Evolutionary conservation across 2,329 filamentous ascomycete species (phyloP).

Genomic region (Colletotrichum theobromicola): DNA sequence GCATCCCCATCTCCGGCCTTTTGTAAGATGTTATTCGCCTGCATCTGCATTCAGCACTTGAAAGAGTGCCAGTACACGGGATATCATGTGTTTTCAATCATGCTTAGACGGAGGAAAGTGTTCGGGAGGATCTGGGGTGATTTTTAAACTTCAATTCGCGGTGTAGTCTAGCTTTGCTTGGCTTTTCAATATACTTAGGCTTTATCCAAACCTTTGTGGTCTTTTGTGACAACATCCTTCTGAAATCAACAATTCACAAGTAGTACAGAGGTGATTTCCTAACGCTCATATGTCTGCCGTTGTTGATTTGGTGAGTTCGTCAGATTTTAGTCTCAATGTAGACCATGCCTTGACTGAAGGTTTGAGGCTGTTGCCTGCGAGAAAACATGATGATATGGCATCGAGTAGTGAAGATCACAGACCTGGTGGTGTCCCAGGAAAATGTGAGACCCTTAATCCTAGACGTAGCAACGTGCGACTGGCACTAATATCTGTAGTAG

Average conservation of each 20-base stretch:
- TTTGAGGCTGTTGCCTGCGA: neutral
- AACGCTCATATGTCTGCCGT: rapidly evolving
- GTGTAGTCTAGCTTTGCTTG: neutral
- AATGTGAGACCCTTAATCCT: rapidly evolving
- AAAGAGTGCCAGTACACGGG: neutral
- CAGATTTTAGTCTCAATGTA: rapidly evolving
- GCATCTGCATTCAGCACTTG: neutral
- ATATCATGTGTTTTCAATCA: neutral
- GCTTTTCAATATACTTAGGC: neutral
- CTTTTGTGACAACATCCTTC: rapidly evolving
- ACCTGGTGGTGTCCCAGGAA: neutral
- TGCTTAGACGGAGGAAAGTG: rapidly evolving
- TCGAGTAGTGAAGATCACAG: rapidly evolving
- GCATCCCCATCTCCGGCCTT: neutral
- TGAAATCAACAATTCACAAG: too few relatives aligned
- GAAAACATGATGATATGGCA: neutral
- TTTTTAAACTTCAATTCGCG: neutral
- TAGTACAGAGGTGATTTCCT: too few relatives aligned
- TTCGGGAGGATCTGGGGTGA: neutral
- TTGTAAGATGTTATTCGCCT: neutral
- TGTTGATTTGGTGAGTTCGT: neutral
- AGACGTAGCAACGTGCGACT: neutral
- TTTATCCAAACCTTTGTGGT: neutral
- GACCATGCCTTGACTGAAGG: neutral
- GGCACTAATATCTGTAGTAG: neutral